Percentiles rank a stretch among this genome's conserved stretches.
phyloP scores from a whole-genome alignment of 2,329 filamentous ascomycete genomes.

The Alternaria ethzedia region DNA sequence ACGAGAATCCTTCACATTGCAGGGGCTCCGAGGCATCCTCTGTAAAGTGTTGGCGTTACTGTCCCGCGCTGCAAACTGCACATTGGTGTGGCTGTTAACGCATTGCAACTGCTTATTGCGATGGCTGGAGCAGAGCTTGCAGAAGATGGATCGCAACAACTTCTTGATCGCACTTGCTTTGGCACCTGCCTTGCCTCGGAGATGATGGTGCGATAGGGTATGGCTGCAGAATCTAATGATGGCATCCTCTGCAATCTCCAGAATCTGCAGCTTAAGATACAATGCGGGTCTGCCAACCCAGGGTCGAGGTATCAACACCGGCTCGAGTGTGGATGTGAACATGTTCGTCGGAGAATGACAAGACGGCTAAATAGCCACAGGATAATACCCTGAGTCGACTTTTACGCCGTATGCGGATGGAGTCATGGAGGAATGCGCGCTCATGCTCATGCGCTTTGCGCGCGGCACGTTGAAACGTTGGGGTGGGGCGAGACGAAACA shows the following conservation, averaged over 20 bases:
- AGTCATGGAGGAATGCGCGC: background rate
- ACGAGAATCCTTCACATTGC: constrained; percentile 25
- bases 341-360: background rate
- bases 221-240: constrained; percentile 8
- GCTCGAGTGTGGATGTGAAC: background rate
- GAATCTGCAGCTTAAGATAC: constrained; percentile 1
- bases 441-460: background rate
- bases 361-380: background rate
- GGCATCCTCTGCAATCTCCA: constrained; percentile 15
- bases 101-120: background rate
- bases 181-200: background rate
- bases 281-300: constrained; percentile 1
- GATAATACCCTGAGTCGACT: background rate
- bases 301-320: background rate
- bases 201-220: background rate
- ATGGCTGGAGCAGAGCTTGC: background rate
- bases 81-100: background rate
- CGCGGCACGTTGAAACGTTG: constrained; percentile 23
- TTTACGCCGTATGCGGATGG: background rate
- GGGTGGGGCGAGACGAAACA: constrained; percentile 30
- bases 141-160: background rate
- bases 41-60: constrained; percentile 1
- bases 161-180: background rate
- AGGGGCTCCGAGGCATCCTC: constrained; percentile 19
- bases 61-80: background rate